Base-by-base conservation (phyloP, 805 yeast species). In the Kuraishia cidri region DNA sequence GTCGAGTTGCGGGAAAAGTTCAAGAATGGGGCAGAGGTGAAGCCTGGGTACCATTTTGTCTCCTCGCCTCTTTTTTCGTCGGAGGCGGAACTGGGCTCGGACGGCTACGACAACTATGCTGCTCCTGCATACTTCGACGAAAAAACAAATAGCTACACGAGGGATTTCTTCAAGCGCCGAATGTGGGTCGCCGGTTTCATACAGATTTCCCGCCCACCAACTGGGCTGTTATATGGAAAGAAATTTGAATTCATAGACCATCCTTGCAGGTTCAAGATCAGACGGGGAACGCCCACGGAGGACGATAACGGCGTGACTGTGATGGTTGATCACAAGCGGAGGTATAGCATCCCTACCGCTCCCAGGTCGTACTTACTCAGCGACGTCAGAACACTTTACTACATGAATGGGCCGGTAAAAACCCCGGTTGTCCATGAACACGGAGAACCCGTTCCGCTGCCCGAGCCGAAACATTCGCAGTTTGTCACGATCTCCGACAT, bases 71-170 rank as follows among this genome's bases (percentile, higher is more conserved):
- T 85, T 16, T 44, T 60, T 4, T 56, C 70, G 24, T 51, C 55
- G 24, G 78, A 70, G 33, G 30, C 41, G 1, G 53, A 54, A 3
- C 48, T 85, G 13, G 77, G 80, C 2, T 30, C 43, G 2, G 97
- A 87, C 52, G 95, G 96, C 1, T 87, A 85, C 54, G 94, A 82
- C 41, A 65, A 76, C 29, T 73, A 80, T 43, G 92, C 82, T 47
- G 74, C 87, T 1, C 94, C 94, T 0, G 38, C 8, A 9, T 25
- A 26, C 11, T 22, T 21, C 5, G 34, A 33, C 11, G 5, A 13
- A 2, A 11, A 33, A 4, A 12, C 14, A 18, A 28, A 33, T 11
- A 31, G 24, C 4, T 24, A 15, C 22, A 29, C 31, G 13, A 17
- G 20, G 16, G 43, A 51, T 20, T 54, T 56, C 14, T 80, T 68